phyloP scores from a whole-genome alignment of 129 eudicot genomes.

The Saposhnikovia divaricata region DNA sequence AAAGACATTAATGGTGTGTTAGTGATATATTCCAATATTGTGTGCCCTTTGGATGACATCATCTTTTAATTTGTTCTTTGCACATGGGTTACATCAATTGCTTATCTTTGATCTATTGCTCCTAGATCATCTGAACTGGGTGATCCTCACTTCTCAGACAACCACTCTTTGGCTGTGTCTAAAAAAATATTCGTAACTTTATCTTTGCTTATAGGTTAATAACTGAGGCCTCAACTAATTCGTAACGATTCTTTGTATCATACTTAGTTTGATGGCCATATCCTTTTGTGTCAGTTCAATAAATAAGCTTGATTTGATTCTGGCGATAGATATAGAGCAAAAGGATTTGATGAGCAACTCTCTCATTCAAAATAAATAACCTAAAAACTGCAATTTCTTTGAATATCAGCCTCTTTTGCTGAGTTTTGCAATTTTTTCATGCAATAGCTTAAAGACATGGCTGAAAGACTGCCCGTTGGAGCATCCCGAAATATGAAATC shows the following conservation, averaged over 20 bases:
- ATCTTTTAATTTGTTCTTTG: background rate
- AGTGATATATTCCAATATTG: background rate
- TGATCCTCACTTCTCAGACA: background rate
- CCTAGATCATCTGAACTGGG: background rate
- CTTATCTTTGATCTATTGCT: background rate
- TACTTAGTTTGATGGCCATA: background rate
- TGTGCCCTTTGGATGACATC: background rate
- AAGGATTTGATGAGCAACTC: background rate
- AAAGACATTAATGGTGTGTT: background rate
- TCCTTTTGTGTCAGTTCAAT: background rate
- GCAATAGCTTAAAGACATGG: constrained; percentile 86
- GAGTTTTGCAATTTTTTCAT: constrained; percentile 18
- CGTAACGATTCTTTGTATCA: background rate
- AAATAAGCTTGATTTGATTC: background rate
- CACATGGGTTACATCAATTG: background rate
- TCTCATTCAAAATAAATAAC: background rate
- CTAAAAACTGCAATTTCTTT: background rate
- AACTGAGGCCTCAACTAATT: background rate
- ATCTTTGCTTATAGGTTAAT: background rate
- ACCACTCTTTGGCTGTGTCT: background rate
- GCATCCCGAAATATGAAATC: constrained; percentile 62
- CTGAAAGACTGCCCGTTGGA: constrained; percentile 94
- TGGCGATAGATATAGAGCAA: background rate
- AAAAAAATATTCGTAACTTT: background rate
- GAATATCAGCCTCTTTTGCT: constrained; percentile 6